Percentiles rank a stretch among this genome's conserved stretches.
Evolutionary conservation across 164 flowering plant species (phyloP).

Genomic region (Magnolia officinalis): DNA sequence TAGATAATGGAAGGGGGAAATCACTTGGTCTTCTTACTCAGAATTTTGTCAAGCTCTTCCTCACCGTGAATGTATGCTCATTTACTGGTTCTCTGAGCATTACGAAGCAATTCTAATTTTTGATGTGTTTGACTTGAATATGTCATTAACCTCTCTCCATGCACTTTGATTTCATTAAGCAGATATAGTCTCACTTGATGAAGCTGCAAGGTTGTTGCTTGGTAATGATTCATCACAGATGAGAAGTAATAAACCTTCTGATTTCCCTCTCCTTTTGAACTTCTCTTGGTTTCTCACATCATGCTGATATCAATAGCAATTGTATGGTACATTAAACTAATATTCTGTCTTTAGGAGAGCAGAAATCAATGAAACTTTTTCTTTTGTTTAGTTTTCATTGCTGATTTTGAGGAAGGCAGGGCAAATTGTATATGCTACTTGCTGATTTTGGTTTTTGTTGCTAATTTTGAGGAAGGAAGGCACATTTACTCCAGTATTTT

Average conservation of each 20-base stretch:
- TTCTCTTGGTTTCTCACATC: neutral
- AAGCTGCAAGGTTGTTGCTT: slow-evolving; percentile 77
- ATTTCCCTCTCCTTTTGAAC: neutral
- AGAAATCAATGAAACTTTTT: no score
- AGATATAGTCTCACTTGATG: slow-evolving; percentile 71
- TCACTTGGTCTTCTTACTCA: slow-evolving; percentile 86
- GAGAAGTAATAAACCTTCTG: slow-evolving; percentile 55
- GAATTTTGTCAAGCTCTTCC: slow-evolving; percentile 91
- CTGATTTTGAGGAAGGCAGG: no score
- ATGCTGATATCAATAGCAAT: no score
- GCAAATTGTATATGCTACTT: no score
- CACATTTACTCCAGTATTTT: no score
- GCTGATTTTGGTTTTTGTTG: no score
- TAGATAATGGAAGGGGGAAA: slow-evolving; percentile 84
- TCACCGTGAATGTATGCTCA: slow-evolving; percentile 57
- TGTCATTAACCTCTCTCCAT: neutral
- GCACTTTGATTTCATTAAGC: slow-evolving; percentile 29
- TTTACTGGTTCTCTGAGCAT: neutral
- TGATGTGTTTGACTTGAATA: neutral
- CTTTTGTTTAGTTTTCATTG: no score
- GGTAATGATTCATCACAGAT: slow-evolving; percentile 53
- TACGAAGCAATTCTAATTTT: neutral
- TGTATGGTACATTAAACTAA: no score
- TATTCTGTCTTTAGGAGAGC: no score
- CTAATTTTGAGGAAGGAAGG: no score